Percentiles rank a stretch among this genome's conserved stretches.
These are phyloP conservation scores for Colletotrichum viniferum DNA, from an alignment of 2,329 filamentous ascomycete species.

Conservation along the genomic window DNA sequence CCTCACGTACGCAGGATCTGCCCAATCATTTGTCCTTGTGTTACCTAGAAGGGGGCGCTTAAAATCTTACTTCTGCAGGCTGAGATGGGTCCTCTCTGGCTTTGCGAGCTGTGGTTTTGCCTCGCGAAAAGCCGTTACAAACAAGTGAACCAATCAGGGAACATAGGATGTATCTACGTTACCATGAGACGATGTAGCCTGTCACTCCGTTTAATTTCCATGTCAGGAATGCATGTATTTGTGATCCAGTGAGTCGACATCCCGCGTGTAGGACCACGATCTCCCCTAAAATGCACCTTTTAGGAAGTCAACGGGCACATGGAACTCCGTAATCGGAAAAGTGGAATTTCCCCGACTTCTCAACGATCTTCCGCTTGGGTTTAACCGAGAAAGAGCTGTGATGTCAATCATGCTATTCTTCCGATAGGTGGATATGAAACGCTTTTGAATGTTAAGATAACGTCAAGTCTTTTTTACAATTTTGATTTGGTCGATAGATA, in stretches of 20 bases:
- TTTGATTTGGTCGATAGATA: too few species aligned
- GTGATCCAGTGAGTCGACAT: background rate
- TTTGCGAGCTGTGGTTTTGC: background rate
- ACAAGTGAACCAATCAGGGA: background rate
- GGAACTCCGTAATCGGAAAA: background rate
- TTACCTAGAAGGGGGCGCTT: background rate
- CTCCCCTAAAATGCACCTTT: accelerated
- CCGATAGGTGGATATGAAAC: accelerated
- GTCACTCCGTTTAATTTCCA: background rate
- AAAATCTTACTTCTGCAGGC: background rate
- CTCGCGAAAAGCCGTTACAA: background rate
- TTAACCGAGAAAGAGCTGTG: background rate
- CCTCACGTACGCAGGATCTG: background rate
- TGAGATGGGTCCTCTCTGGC: background rate
- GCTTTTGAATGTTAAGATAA: background rate
- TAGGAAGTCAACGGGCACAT: background rate
- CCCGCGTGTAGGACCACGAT: accelerated
- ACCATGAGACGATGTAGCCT: background rate
- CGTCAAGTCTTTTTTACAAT: accelerated
- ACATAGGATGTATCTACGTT: background rate
- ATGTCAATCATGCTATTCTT: accelerated
- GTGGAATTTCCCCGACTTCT: accelerated
- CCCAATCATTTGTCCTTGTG: background rate
- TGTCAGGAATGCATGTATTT: background rate
- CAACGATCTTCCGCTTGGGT: background rate